Conservation (phyloP, 78 protist genomes). For the Blattamonas nauphoetae region DNA sequence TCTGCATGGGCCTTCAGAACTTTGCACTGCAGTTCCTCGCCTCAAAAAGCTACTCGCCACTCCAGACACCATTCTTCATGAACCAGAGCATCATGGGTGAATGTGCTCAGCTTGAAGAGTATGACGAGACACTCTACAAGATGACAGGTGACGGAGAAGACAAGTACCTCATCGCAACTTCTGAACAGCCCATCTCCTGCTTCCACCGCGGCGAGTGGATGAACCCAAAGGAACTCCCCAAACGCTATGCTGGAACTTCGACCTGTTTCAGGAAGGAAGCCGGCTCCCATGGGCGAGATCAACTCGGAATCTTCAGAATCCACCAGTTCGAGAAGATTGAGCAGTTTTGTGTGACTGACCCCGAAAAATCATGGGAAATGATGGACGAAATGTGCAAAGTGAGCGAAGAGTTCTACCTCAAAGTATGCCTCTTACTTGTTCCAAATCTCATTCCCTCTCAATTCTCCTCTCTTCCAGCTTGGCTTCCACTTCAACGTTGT, state of each 20-base stretch:
- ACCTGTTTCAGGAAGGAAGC: conserved; percentile 98
- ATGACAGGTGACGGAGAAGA: conserved; percentile 76
- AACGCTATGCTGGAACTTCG: conserved; percentile 85
- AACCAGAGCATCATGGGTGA: conserved; percentile 68
- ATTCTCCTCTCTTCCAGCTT: conserved; percentile 12
- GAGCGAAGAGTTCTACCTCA: conserved; percentile 80
- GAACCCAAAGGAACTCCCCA: conserved; percentile 35
- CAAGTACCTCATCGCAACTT: conserved; percentile 95
- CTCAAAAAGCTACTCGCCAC: conserved; percentile 50
- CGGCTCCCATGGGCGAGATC: conserved; percentile 23
- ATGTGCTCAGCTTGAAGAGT: conserved; percentile 92
- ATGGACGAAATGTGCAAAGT: conserved; percentile 75
- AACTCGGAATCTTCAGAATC: conserved; percentile 93
- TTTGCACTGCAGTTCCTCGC: conserved; percentile 60
- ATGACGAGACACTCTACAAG: conserved; percentile 97
- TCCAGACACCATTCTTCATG: conserved; percentile 93
- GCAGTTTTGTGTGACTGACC: conserved; percentile 86
- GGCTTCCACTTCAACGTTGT: conserved; percentile 93
- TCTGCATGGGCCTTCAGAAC: conserved; percentile 77
- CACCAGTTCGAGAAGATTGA: conserved; percentile 98
- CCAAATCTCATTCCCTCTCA: neutral
- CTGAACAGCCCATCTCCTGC: conserved; percentile 97
- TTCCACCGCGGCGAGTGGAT: conserved; percentile 70
- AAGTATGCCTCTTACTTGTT: neutral
- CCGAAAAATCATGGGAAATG: conserved; percentile 84